Evolutionary conservation across 768 basidiomycete genomes (phyloP), one percentile per base, ranked within the genome.

Genomic region (Boletus barrowsii): DNA sequence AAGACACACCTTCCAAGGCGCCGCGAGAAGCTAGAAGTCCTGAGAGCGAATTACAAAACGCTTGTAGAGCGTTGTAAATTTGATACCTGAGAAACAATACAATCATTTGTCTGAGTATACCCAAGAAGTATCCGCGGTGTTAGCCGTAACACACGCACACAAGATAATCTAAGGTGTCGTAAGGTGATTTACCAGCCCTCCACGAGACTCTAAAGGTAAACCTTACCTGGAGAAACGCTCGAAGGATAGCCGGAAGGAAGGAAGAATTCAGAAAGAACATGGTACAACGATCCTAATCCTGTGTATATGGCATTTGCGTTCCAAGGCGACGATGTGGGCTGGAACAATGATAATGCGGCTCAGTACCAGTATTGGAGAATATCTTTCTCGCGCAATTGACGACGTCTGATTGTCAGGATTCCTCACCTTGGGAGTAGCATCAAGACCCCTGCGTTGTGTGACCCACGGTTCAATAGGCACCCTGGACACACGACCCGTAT

Each of bases 11-110:
- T 77, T 88, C 83, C 7, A 89, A 71, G 4, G 84, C 78, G 15
- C 86, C 86, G 58, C 86, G 74, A 8, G 86, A 86, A 1, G 87
- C 82, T 18, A 88, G 62, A 26, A 88, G 70, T 0, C 82, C 76
- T 0, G 85, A 80, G 3, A 88, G 68, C 0, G 86, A 84, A 61
- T 81, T 87, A 62, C 84, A 87, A 58, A 86, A 87, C 3, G 85
- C 83, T 67, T 88, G 87, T 5, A 85, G 51, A 0, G 82, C 82
- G 57, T 88, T 87, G 59, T 81, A 76, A 14, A 83, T 70, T 63
- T 88, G 86, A 60, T 86, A 88, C 55, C 85, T 87, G 60, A 42
- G 47, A 57, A 18, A 30, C 13, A 14, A 42, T 7, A 17, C n/a
- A n/a, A 20, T 11, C 7, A 50, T 10, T 39, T 10, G n/a, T 15